phyloP scores from a whole-genome alignment of 768 basidiomycete species.

The Podaxis sp. region DNA sequence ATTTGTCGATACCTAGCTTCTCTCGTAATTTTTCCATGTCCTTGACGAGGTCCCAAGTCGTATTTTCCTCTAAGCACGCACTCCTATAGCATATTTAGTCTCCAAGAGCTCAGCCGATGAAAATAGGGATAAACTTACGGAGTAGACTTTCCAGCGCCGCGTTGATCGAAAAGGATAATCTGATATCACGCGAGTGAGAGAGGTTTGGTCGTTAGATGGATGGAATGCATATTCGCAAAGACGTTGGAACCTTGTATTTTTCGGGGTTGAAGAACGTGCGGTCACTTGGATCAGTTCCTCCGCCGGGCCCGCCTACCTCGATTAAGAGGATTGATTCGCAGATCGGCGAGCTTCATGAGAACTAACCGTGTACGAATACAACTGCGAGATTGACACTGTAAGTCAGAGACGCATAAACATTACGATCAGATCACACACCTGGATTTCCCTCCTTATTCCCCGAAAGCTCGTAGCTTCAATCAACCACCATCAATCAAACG shows the following conservation, averaged over 20 bases:
- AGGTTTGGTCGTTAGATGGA: not conserved
- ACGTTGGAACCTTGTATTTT: slow-evolving; percentile 68
- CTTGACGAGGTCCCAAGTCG: slow-evolving; percentile 90
- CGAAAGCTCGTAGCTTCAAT: slow-evolving; percentile 73
- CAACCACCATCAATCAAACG: slow-evolving; percentile 9
- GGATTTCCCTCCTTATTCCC: slow-evolving; percentile 78
- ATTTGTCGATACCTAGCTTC: slow-evolving; percentile 75
- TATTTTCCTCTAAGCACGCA: slow-evolving; percentile 83
- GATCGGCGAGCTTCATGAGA: not conserved
- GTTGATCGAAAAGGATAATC: slow-evolving; percentile 89
- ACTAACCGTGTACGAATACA: slow-evolving; percentile 74
- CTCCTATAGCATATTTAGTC: slow-evolving; percentile 37
- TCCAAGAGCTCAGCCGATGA: not conserved
- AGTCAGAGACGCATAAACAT: not conserved
- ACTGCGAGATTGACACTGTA: slow-evolving; percentile 37
- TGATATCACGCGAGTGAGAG: slow-evolving; percentile 25
- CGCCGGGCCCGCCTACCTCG: slow-evolving; percentile 72
- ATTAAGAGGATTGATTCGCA: slow-evolving; percentile 2
- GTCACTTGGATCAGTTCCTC: slow-evolving; percentile 68
- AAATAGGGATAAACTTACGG: slow-evolving; percentile 51
- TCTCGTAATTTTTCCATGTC: slow-evolving; percentile 85
- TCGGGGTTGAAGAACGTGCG: slow-evolving; percentile 79
- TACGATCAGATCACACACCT: slow-evolving; percentile 40
- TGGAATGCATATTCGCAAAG: not conserved
- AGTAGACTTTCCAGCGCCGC: slow-evolving; percentile 84